phyloP scores from a whole-genome alignment of 140 eudicot genomes.

The Anethum foeniculum region DNA sequence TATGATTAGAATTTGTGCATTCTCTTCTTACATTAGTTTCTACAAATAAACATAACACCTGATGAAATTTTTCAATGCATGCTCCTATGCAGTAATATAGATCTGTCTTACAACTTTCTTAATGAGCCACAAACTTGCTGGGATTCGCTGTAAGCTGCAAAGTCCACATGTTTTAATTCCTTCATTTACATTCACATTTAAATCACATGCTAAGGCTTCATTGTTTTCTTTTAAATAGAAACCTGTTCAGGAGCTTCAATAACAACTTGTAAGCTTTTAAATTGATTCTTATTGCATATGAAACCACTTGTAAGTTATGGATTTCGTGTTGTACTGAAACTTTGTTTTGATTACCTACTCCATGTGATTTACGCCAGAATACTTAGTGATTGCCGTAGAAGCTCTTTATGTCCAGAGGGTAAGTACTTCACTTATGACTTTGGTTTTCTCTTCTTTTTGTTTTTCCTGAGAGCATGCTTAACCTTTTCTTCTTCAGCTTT shows the following conservation, averaged over 20 bases:
- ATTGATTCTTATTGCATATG: not conserved
- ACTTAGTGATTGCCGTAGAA: not conserved
- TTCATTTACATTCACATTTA: not conserved
- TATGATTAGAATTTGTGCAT: not conserved
- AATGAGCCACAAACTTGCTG: slow-evolving; percentile 24
- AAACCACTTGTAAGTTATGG: not conserved
- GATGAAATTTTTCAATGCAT: not conserved
- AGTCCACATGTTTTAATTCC: not conserved
- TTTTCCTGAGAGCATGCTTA: not conserved
- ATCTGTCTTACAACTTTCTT: slow-evolving; percentile 49
- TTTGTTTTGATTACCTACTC: not conserved
- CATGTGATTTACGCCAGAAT: not conserved
- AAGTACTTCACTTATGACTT: not conserved
- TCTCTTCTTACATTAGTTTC: not conserved
- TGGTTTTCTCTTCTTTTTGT: not conserved
- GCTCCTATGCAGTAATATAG: slow-evolving; percentile 23
- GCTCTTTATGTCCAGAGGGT: not conserved
- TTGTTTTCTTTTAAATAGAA: slow-evolving; percentile 23
- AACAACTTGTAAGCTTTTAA: slow-evolving; percentile 32
- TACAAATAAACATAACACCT: not conserved
- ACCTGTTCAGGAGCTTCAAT: slow-evolving; percentile 46
- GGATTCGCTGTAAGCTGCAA: slow-evolving; percentile 22
- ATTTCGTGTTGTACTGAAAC: not conserved
- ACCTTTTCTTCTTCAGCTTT: not conserved
- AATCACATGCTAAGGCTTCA: not conserved